A percentile compares a stretch with the other conserved stretches of the same genome.
Conservation (phyloP, 2,329 filamentous ascomycete species). For the Pseudogymnoascus sp. region DNA sequence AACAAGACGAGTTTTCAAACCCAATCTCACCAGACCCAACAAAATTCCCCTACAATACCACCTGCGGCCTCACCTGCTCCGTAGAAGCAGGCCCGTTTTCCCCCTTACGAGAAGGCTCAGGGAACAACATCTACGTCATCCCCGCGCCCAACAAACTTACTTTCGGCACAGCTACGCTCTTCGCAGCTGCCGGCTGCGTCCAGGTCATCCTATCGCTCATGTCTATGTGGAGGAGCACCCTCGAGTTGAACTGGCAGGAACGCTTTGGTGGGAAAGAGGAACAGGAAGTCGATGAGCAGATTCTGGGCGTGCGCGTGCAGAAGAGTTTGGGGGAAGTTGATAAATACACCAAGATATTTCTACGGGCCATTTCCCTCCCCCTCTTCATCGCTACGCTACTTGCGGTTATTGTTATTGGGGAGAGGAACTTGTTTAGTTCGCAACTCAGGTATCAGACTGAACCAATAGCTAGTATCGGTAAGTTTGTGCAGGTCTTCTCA, state of each 20-base stretch:
- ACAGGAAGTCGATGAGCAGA: too few species aligned
- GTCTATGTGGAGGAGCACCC: constrained; percentile 55
- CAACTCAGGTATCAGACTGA: constrained; percentile 52
- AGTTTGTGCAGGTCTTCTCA: constrained; percentile 17
- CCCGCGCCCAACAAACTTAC: constrained; percentile 46
- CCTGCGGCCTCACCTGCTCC: constrained; percentile 42
- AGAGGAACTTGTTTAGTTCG: constrained; percentile 52
- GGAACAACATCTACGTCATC: constrained; percentile 54
- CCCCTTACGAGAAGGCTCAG: constrained; percentile 44
- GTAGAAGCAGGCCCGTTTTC: constrained; percentile 40
- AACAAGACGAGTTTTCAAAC: constrained; percentile 29
- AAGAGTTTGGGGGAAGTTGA: constrained; percentile 44
- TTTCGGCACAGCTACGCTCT: constrained; percentile 50
- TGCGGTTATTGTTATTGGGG: constrained; percentile 51
- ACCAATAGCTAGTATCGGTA: constrained; percentile 51
- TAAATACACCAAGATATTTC: constrained; percentile 32
- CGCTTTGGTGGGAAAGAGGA: constrained; percentile 28
- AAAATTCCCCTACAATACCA: constrained; percentile 37
- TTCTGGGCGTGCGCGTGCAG: constrained; percentile 12
- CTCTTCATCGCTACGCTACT: constrained; percentile 50
- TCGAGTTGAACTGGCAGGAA: constrained; percentile 51
- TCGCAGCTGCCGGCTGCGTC: constrained; percentile 56
- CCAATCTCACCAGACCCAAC: constrained; percentile 29
- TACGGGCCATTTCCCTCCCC: constrained; percentile 48
- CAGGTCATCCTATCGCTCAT: constrained; percentile 53